Percentiles rank a stretch among this genome's conserved stretches.
Evolutionary conservation across 2,329 filamentous ascomycete genomes (phyloP).

Genomic region (Aspergillus japonicus): DNA sequence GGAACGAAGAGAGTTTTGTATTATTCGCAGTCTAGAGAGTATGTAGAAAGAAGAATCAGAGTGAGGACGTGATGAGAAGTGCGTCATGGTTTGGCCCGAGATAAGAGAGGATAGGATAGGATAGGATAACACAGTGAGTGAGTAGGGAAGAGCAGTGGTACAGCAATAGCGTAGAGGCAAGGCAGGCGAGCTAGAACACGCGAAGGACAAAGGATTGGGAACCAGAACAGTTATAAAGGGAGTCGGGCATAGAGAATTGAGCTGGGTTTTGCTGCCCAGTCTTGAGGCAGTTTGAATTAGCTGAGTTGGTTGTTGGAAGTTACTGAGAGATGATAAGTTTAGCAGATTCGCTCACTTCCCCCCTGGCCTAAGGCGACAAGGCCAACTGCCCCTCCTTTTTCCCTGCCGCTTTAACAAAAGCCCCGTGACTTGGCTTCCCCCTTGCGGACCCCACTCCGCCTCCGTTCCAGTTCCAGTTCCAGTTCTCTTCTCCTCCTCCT

Average conservation of each 20-base stretch:
- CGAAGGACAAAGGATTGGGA: constrained; percentile 5
- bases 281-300: neutral
- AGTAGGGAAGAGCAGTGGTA: constrained; percentile 5
- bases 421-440: neutral
- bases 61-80: constrained; percentile 27
- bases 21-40: constrained; percentile 20
- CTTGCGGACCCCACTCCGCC: neutral
- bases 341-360: neutral
- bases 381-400: constrained; percentile 21
- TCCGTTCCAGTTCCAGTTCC: neutral
- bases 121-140: neutral
- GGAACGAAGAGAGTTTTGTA: constrained; percentile 2
- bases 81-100: constrained; percentile 36
- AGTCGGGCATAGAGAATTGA: neutral
- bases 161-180: neutral
- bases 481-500: too few relatives aligned
- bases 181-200: constrained; percentile 4
- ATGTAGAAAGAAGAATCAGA: constrained; percentile 26
- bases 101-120: constrained; percentile 14
- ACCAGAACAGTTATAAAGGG: constrained; percentile 1
- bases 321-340: neutral
- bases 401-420: constrained; percentile 16
- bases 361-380: constrained; percentile 11
- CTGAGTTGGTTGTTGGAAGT: too few relatives aligned
- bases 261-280: constrained; percentile 19